Conservation (phyloP, 768 basidiomycete genomes). For the Roridomyces roridus region DNA sequence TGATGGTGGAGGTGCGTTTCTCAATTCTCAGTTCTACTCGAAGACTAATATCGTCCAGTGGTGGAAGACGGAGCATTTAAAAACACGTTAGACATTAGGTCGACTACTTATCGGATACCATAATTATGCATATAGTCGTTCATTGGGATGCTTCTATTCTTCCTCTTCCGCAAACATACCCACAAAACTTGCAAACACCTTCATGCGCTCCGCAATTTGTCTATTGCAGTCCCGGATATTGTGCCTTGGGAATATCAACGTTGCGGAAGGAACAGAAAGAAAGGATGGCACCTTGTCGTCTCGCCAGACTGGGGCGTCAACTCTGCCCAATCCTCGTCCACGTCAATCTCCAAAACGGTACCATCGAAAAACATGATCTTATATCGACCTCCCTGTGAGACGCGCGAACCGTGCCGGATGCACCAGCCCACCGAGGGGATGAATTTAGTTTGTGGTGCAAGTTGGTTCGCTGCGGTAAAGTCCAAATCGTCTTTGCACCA, state of each 20-base stretch:
- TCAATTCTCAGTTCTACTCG: background rate
- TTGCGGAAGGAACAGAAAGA: background rate
- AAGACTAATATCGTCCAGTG: too few species aligned
- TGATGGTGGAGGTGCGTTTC: constrained; percentile 71
- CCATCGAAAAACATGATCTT: constrained; percentile 53
- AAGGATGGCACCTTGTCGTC: constrained; percentile 33
- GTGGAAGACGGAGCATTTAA: constrained; percentile 47
- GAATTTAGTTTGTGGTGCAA: constrained; percentile 40
- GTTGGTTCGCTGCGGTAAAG: constrained; percentile 17
- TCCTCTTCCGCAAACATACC: constrained; percentile 43
- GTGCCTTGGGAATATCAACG: constrained; percentile 31
- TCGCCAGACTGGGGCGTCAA: constrained; percentile 35
- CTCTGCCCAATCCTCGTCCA: constrained; percentile 49
- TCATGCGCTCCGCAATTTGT: constrained; percentile 46
- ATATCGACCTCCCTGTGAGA: constrained; percentile 48
- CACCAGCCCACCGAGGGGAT: constrained; percentile 50
- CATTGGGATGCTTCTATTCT: background rate
- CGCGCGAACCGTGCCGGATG: constrained; percentile 42
- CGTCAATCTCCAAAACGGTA: constrained; percentile 44
- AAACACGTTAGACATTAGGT: constrained; percentile 13
- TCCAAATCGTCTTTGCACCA: constrained; percentile 27
- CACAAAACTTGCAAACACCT: constrained; percentile 48
- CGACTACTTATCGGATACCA: background rate
- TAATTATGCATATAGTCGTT: background rate
- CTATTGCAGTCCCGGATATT: constrained; percentile 41